These are phyloP conservation scores for Scalesia atractyloides DNA, from an alignment of 129 eudicot genomes.

Conservation along the genomic window DNA sequence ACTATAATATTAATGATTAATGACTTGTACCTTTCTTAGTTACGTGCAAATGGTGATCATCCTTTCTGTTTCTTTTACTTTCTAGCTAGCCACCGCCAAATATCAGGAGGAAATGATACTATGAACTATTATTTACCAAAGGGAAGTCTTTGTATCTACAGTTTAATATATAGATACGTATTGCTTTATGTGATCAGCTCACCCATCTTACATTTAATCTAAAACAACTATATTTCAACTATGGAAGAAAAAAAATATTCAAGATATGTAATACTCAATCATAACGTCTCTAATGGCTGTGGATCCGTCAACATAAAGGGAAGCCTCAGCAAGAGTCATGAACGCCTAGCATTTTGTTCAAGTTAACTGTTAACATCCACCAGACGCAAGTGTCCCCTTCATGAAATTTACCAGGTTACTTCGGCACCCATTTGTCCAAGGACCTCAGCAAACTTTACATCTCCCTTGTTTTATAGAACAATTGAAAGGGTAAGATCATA, in stretches of 20 bases:
- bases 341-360: constrained; percentile 99
- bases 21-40: constrained; percentile 51
- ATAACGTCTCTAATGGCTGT: constrained; percentile 96
- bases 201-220: neutral
- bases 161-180: neutral
- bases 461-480: constrained; percentile 57
- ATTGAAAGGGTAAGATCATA: constrained; percentile 1
- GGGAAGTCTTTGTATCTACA: neutral
- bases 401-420: constrained; percentile 88
- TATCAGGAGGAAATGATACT: neutral
- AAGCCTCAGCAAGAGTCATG: constrained; percentile 96
- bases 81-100: constrained; percentile 94
- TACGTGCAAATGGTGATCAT: constrained; percentile 99
- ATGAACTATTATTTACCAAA: neutral
- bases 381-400: constrained; percentile 70
- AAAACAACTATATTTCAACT: neutral
- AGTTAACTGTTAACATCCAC: constrained; percentile 68
- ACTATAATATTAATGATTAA: neutral
- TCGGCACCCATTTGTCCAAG: constrained; percentile 97
- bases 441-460: constrained; percentile 95
- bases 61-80: constrained; percentile 95
- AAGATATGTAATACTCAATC: neutral
- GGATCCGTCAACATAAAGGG: constrained; percentile 90
- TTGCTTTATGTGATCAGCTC: neutral
- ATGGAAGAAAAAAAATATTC: neutral